A percentile compares a stretch with the other conserved stretches of the same genome.
phyloP scores from a whole-genome alignment of 768 basidiomycete species.

The Candolleomyces aberdarensis region DNA sequence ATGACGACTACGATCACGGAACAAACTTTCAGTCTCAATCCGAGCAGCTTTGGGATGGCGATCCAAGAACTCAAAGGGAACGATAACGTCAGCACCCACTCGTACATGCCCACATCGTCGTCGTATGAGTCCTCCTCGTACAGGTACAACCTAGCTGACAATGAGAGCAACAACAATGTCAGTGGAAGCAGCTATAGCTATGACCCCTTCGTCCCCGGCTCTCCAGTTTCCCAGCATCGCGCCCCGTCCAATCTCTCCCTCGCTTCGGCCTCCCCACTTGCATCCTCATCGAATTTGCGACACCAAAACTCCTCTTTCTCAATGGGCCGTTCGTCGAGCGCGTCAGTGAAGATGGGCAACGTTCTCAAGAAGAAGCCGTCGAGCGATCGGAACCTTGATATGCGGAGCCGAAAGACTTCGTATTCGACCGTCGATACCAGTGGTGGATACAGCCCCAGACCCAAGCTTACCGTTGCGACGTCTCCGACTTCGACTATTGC shows the following conservation, averaged over 20 bases:
- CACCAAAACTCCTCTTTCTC: conserved; percentile 3
- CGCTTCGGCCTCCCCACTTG: neutral
- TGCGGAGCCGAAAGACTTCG: neutral
- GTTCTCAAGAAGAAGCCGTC: neutral
- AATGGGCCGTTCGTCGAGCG: neutral
- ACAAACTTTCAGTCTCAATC: conserved; percentile 2
- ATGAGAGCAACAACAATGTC: neutral
- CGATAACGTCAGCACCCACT: neutral
- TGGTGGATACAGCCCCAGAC: neutral
- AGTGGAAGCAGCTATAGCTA: neutral
- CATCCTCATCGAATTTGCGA: neutral
- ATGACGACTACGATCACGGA: conserved; percentile 6
- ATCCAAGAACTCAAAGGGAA: neutral
- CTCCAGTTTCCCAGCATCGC: neutral
- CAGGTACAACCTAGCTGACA: too few species aligned
- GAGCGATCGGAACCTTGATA: neutral
- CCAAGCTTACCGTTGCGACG: conserved; percentile 1
- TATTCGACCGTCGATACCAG: neutral
- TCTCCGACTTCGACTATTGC: neutral
- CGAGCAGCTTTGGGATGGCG: conserved; percentile 8
- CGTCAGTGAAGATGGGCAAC: neutral
- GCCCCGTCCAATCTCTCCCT: conserved; percentile 1
- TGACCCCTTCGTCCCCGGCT: neutral
- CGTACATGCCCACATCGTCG: neutral
- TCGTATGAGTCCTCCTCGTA: neutral